Evolutionary conservation across 1,284 basidiomycete genomes (phyloP), one percentile per base, ranked within the genome.

Genomic region (Ustilago lituana): DNA sequence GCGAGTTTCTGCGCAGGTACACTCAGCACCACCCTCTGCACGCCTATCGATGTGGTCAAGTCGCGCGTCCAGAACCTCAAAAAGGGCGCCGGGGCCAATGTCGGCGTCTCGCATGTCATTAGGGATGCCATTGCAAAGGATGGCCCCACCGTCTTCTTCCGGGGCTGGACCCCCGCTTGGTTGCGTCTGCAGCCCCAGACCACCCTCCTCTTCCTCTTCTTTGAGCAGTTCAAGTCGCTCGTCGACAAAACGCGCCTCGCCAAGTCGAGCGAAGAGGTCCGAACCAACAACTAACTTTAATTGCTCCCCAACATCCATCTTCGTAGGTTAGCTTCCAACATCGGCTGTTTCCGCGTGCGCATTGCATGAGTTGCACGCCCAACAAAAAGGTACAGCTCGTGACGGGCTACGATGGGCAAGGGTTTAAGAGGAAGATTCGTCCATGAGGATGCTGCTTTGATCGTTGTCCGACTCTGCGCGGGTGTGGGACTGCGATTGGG

Each of bases 91-190:
- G 63, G 63, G 5, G 64, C 37, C 20, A 64, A 58, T 24, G 35
- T 60, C 7, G 69, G 49, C 17, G 60, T 69, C 1, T 32, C 71
- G 24, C 32, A 57, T 47, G 63, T 73, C 29, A 62, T 79, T 32
- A 37, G 67, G 26, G 61, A 70, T 6, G 67, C 78, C 0, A 63
- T 84, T 17, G 71, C 80, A 11, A 72, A 74, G 22, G 82, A 84
- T 56, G 85, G 86, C 1, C 82, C 84, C 7, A 69, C 79, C n/a
- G 86, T 86, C 80, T 76, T 86, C 38, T 85, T 86, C 81, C 84
- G 84, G 51, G 86, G 86, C 11, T 86, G 85, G 85, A 83, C 85
- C 11, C 85, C 86, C 2, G 84, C 85, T 0, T 86, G 85, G 85
- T 83, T 82, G 31, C 57, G 80, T 8, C 55, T 81, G 27, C 64